phyloP scores from a whole-genome alignment of 2,329 filamentous ascomycete genomes.

The Neofusicoccum cordaticola region DNA sequence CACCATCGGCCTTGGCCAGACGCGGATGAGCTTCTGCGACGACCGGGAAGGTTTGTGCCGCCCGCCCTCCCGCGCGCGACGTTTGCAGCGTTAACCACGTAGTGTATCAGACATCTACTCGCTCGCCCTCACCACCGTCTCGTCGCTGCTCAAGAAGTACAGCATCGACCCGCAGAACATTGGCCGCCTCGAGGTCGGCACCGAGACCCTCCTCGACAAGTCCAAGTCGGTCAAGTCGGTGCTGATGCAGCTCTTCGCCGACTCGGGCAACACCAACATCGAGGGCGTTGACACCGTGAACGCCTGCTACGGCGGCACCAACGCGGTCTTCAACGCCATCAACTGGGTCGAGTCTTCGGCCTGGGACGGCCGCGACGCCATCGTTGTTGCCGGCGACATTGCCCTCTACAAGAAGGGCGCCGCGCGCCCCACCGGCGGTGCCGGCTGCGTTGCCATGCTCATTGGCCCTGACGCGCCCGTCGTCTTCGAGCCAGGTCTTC shows the following conservation, averaged over 20 bases:
- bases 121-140: constrained; percentile 50
- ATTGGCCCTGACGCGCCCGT: constrained; percentile 51
- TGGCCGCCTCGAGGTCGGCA: constrained; percentile 53
- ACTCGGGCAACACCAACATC: constrained; percentile 53
- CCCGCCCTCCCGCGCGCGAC: not conserved
- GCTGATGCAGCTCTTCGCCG: constrained; percentile 52
- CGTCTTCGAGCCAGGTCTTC: constrained; percentile 49
- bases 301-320: constrained; percentile 55
- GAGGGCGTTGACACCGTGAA: constrained; percentile 55
- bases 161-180: constrained; percentile 51
- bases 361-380: constrained; percentile 53
- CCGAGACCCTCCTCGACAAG: constrained; percentile 55
- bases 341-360: constrained; percentile 55
- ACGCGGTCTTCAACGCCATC: constrained; percentile 53
- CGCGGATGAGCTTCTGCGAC: constrained; percentile 56
- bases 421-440: constrained; percentile 52
- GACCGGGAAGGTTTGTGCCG: constrained; percentile 48
- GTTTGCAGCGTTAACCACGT: constrained; percentile 8
- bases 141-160: constrained; percentile 53
- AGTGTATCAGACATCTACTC: constrained; percentile 50
- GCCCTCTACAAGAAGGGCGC: constrained; percentile 55
- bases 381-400: constrained; percentile 54
- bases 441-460: constrained; percentile 54
- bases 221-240: constrained; percentile 56
- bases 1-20: constrained; percentile 55